Conservation (phyloP, 345 rosid genomes). For the Dipteronia sinensis region DNA sequence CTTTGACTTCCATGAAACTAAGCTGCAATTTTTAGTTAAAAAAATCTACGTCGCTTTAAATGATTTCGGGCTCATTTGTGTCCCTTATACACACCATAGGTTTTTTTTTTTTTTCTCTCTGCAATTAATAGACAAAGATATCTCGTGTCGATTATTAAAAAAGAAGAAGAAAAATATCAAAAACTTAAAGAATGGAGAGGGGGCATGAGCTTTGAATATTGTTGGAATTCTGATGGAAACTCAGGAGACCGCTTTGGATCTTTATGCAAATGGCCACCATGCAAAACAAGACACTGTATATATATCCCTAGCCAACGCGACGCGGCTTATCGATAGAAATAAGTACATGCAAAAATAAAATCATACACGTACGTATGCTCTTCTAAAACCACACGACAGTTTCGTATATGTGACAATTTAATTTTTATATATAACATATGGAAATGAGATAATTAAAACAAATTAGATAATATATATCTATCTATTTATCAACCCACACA, state of each 20-base stretch:
- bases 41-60: background rate
- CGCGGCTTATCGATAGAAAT: too few species aligned
- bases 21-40: too few species aligned
- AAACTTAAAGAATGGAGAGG: background rate
- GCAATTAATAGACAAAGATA: background rate
- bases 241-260: background rate
- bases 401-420: too few species aligned
- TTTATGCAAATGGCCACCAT: constrained; percentile 1
- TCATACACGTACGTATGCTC: background rate
- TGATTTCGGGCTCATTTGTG: background rate
- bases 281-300: background rate
- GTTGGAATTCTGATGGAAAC: background rate
- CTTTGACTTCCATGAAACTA: background rate
- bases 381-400: too few species aligned
- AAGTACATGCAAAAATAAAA: background rate
- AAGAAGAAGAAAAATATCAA: too few species aligned
- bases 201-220: background rate
- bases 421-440: too few species aligned
- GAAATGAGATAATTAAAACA: too few species aligned
- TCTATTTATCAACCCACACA: too few species aligned
- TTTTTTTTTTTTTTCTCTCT: too few species aligned
- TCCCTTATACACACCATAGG: background rate
- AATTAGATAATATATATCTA: too few species aligned
- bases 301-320: background rate
- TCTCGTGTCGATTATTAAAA: background rate